Percentiles rank a stretch among this genome's conserved stretches.
phyloP scores from a whole-genome alignment of 2,329 filamentous ascomycete genomes.

The Bipolaris oryzae region DNA sequence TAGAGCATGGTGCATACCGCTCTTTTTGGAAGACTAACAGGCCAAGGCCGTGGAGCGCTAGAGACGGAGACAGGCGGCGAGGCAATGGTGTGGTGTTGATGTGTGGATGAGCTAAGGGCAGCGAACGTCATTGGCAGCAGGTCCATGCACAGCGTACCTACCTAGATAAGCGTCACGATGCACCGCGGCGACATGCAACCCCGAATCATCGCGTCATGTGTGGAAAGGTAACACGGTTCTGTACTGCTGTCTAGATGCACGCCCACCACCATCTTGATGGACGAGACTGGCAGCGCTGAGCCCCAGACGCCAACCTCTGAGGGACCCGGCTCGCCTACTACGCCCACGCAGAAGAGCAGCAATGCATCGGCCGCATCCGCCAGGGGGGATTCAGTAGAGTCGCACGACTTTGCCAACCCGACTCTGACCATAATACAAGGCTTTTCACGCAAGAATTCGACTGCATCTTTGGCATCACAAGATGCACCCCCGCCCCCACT shows the following conservation, averaged over 20 bases:
- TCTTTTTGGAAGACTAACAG: conserved; percentile 7
- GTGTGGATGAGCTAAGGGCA: not conserved
- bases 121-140: conserved; percentile 15
- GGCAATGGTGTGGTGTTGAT: not conserved
- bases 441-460: conserved; percentile 33
- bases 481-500: conserved; percentile 62
- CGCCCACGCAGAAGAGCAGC: conserved; percentile 50
- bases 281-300: conserved; percentile 37
- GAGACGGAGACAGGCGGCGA: not conserved
- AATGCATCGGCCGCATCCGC: conserved; percentile 23
- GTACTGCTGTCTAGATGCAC: conserved; percentile 27
- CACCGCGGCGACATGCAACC: conserved; percentile 4
- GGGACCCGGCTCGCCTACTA: conserved; percentile 18
- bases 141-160: conserved; percentile 15
- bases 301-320: conserved; percentile 24
- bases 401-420: conserved; percentile 43
- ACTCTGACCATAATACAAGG: conserved; percentile 42
- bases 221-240: conserved; percentile 1
- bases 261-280: conserved; percentile 30
- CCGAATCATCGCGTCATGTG: conserved; percentile 11
- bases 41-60: not conserved
- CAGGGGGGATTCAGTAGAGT: conserved; percentile 28
- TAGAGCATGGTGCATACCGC: conserved; percentile 28
- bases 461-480: conserved; percentile 37
- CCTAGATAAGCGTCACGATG: conserved; percentile 15